Conservation (phyloP, 192 early-diverging fungal genomes). For the Podila verticillata region DNA sequence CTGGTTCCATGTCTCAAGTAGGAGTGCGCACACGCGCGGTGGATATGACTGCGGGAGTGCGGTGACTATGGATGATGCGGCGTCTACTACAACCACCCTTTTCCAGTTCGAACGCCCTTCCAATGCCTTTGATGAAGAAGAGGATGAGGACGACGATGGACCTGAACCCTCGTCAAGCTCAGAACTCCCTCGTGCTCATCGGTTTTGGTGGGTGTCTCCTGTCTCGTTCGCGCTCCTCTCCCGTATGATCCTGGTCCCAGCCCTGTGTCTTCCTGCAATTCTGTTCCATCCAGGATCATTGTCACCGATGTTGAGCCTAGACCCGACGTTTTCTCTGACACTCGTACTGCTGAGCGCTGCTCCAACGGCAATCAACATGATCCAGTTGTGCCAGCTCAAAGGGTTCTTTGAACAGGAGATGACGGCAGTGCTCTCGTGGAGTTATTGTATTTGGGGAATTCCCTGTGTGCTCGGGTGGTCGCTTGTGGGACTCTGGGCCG, state of each 20-base stretch:
- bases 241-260: conserved; percentile 48
- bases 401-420: conserved; percentile 78
- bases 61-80: too few relatives aligned
- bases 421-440: conserved; percentile 71
- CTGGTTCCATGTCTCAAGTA: too few relatives aligned
- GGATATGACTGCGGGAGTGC: too few relatives aligned
- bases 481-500: conserved; percentile 34
- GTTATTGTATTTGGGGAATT: conserved; percentile 64
- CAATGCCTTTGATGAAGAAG: too few relatives aligned
- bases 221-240: conserved; percentile 30
- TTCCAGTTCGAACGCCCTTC: too few relatives aligned
- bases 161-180: neutral
- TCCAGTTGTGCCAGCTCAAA: conserved; percentile 74
- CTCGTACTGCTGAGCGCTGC: conserved; percentile 67
- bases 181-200: neutral
- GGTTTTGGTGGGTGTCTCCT: conserved; percentile 27
- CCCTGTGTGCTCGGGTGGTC: conserved; percentile 46
- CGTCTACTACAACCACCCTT: too few relatives aligned
- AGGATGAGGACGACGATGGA: neutral
- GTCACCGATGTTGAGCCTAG: conserved; percentile 57
- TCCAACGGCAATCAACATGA: conserved; percentile 77
- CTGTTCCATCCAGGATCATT: conserved; percentile 16
- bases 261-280: conserved; percentile 52
- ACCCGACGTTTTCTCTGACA: conserved; percentile 71
- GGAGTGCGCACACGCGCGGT: too few relatives aligned